phyloP scores from a whole-genome alignment of 2,329 filamentous ascomycete genomes.

The Colletotrichum australisinense region DNA sequence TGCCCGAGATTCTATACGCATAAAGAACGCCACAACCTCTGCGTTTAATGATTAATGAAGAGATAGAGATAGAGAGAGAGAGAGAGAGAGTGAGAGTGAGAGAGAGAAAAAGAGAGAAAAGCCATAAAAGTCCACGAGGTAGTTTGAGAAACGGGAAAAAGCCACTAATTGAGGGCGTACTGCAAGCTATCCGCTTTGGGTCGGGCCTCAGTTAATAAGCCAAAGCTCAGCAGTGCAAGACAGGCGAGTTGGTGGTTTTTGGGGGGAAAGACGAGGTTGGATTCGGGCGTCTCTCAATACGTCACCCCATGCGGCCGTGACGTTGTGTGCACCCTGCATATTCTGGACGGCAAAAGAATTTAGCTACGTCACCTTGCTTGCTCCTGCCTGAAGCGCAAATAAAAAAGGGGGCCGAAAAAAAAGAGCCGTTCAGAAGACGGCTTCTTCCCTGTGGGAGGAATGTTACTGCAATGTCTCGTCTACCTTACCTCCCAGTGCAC shows the following conservation, averaged over 20 bases:
- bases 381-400: background rate
- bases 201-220: background rate
- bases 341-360: background rate
- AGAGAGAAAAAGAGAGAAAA: background rate
- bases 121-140: background rate
- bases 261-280: background rate
- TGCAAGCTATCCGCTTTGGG: background rate
- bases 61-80: too few species aligned
- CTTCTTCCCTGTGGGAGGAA: background rate
- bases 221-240: background rate
- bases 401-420: background rate
- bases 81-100: too few species aligned
- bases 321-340: background rate
- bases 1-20: background rate
- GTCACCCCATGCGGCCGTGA: background rate
- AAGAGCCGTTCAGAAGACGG: background rate
- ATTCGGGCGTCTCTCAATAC: background rate
- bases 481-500: background rate
- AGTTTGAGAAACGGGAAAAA: background rate
- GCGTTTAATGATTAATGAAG: background rate
- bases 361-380: background rate
- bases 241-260: background rate
- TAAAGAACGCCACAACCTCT: background rate
- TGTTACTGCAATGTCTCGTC: background rate
- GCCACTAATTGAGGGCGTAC: background rate